Base-by-base conservation (phyloP, 2,329 filamentous ascomycete genomes). In the Parascedosporium putredinis region DNA sequence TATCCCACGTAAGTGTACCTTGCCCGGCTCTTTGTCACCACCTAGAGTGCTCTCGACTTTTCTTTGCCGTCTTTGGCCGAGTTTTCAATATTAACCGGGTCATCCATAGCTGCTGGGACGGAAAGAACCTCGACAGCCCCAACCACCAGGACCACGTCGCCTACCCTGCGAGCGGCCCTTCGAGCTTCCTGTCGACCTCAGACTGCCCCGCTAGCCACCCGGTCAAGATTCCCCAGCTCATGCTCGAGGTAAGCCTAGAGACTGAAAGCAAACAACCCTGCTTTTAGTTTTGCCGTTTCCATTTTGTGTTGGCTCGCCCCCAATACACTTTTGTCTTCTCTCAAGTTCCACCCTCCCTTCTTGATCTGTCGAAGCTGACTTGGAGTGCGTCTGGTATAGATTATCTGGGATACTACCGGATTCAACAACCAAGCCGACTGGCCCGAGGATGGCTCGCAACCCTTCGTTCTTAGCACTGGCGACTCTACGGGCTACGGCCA, bases 61-160 rank as follows among this genome's bases (percentile, higher is more conserved):
- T n/a, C n/a, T n/a, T n/a, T n/a, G n/a, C n/a, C 33, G 33, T 2
- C 33, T 16, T 34, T 4, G 33, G 5, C 33, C 18, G 14, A 4
- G 4, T 9, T 16, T n/a, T 6, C 8, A 8, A 40, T 40, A 20
- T 18, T 40, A 23, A 40, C 36, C 5, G 5, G 4, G n/a, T 16
- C 18, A 10, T 1, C 10, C 18, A 10, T 1, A 67, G 67, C 10
- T 79, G 76, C 65, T 79, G 76, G 76, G 68, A 79, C 22, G 76
- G 76, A 33, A 64, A 64, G 33, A 68, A 75, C 52, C 54, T 72
- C 46, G 74, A 78, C 56, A 47, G 43, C 14, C 22, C 50, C 24
- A 24, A 51, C 45, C 50, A 51, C 23, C 47, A 43, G 36, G 31
- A 24, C 45, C 50, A 51, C 36, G 45, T 51, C 16, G 22, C 50